These are phyloP conservation scores for Pseudocercospora macadamiae DNA, from an alignment of 2,329 filamentous ascomycete species.

Conservation along the genomic window DNA sequence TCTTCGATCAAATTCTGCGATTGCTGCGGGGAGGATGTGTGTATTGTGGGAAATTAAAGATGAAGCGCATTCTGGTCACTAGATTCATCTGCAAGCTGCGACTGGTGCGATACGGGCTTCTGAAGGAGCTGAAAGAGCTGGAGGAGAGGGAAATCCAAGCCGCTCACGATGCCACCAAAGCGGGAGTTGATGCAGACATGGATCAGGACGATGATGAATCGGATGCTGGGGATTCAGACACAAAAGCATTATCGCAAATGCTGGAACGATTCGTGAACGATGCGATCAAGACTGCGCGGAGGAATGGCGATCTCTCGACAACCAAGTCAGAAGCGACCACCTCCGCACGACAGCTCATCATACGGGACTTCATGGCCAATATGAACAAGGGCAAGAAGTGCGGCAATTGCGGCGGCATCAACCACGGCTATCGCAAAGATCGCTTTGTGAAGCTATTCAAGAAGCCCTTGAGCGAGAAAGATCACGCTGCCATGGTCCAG, in stretches of 20 bases:
- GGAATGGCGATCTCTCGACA: conserved; percentile 50
- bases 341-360: conserved; percentile 72
- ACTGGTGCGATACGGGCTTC: conserved; percentile 80
- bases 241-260: conserved; percentile 58
- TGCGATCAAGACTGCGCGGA: conserved; percentile 64
- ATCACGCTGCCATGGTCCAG: conserved; percentile 76
- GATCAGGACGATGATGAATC: conserved; percentile 48
- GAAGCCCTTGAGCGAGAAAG: conserved; percentile 73
- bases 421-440: conserved; percentile 85
- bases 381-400: conserved; percentile 74
- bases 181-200: conserved; percentile 10
- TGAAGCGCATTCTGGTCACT: conserved; percentile 76
- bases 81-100: conserved; percentile 81
- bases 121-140: conserved; percentile 65
- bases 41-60: conserved; percentile 85
- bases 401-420: conserved; percentile 68
- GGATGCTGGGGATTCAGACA: conserved; percentile 64
- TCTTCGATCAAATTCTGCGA: conserved; percentile 87
- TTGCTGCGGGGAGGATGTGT: conserved; percentile 84
- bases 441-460: conserved; percentile 92
- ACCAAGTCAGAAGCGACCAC: conserved; percentile 83
- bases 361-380: conserved; percentile 79
- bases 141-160: conserved; percentile 45
- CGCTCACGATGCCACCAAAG: conserved; percentile 16
- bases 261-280: conserved; percentile 71